A percentile compares a stretch with the other conserved stretches of the same genome.
Evolutionary conservation across 805 yeast species (phyloP).

Genomic region (Lachancea mirantina): DNA sequence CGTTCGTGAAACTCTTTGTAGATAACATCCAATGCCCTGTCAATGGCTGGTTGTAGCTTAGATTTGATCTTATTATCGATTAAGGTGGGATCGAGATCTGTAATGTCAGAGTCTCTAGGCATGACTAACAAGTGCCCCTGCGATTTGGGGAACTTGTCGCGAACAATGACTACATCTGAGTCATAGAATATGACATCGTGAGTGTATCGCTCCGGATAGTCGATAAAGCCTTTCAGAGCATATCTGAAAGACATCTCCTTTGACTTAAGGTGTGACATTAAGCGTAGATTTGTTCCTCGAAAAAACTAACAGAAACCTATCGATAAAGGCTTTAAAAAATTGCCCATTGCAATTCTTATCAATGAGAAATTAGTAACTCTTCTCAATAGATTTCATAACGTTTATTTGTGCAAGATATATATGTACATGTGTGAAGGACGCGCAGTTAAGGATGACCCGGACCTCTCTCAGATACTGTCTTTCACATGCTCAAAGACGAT

Average conservation of each 20-base stretch:
- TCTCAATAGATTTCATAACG: background rate
- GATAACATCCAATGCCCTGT: conserved; percentile 25
- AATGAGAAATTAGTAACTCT: conserved; percentile 1
- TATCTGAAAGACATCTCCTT: conserved; percentile 41
- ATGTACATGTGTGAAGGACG: background rate
- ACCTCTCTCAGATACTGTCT: conserved; percentile 6
- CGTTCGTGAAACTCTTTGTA: conserved; percentile 20
- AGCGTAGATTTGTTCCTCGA: background rate
- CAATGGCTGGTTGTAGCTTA: conserved; percentile 32
- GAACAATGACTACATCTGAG: conserved; percentile 46
- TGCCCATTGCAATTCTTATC: conserved; percentile 2
- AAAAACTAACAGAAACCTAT: background rate
- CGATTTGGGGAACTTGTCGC: conserved; percentile 61
- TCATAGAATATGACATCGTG: conserved; percentile 42
- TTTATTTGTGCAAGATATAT: conserved; percentile 1
- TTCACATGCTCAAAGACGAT: conserved; percentile 15
- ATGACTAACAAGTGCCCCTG: conserved; percentile 52
- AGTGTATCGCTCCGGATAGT: conserved; percentile 35
- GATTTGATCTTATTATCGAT: conserved; percentile 34
- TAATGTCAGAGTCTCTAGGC: conserved; percentile 40
- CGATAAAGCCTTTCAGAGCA: conserved; percentile 44
- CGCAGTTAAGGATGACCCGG: background rate
- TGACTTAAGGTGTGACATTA: background rate
- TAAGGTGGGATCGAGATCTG: conserved; percentile 43
- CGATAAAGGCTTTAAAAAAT: conserved; percentile 1